Evolutionary conservation across 768 basidiomycete genomes (phyloP), one percentile per base, ranked within the genome.

Genomic region (Boletus sensibilis): DNA sequence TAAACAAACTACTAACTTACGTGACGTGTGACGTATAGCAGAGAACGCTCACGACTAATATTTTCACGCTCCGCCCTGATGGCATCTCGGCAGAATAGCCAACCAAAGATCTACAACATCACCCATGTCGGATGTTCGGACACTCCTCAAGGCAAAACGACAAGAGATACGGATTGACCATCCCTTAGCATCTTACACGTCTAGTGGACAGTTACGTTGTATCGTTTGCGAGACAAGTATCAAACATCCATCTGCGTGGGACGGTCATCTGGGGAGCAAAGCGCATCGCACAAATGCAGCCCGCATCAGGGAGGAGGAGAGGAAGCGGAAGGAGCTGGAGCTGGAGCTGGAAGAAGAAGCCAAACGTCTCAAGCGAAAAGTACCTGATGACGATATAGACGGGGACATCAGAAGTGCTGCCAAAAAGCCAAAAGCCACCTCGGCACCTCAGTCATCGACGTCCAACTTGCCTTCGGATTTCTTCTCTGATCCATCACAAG

Each of bases 261-360:
- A 91, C 56, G 90, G 91, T 21, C 91, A 94, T 72, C 69, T 94
- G 20, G 90, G 87, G 13, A 90, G 87, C 74, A 93, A 93, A 73
- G 72, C 72, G 2, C 91, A 94, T 68, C 83, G 91, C 34, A 85
- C 78, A 39, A 86, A 83, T 64, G 83, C 86, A 18, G 77, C 78
- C 12, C 80, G 81, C 18, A 65, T 85, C 42, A 82, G 78, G 58
- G 83, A 85, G 64, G 79, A 85, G 61, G 82, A 86, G 55, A 73
- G 69, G 51, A 61, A 62, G 35, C 74, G 68, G 52, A 77, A 75
- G 64, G 76, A 74, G 54, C 56, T 72, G 56, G 71, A 67, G 57
- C 31, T 31, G 20, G 47, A 50, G 14, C 58, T 60, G 52, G 66
- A 72, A 41, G 74, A 74, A 44, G 74, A 77, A 59, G 69, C 72